phyloP scores from a whole-genome alignment of 164 flowering plant genomes.

The Echeveria elegans region DNA sequence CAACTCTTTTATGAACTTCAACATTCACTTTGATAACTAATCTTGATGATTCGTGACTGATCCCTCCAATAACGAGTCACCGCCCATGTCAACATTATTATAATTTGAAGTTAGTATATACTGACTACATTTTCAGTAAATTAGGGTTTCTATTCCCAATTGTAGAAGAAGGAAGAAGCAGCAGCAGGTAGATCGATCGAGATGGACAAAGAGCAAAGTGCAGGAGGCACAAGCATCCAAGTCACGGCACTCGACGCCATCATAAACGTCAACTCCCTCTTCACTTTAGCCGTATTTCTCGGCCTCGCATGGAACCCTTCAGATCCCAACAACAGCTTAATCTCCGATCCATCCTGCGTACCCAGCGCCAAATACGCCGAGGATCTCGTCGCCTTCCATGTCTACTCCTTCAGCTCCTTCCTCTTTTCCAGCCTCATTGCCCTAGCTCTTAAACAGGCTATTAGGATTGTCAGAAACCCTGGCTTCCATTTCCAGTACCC shows the following conservation, averaged over 20 bases:
- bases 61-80: too few species aligned
- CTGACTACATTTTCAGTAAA: too few species aligned
- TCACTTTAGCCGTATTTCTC: slow-evolving; percentile 81
- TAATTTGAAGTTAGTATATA: too few species aligned
- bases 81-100: too few species aligned
- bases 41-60: too few species aligned
- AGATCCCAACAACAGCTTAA: slow-evolving; percentile 37
- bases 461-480: slow-evolving; percentile 23
- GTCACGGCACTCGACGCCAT: slow-evolving; percentile 72
- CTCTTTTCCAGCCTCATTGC: slow-evolving; percentile 90
- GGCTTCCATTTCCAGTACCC: slow-evolving; percentile 5
- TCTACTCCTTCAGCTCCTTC: slow-evolving; percentile 80
- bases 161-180: too few species aligned
- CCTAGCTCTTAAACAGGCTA: slow-evolving; percentile 58
- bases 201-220: neutral
- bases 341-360: slow-evolving; percentile 28
- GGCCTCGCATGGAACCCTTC: slow-evolving; percentile 75
- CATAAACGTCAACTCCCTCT: slow-evolving; percentile 77
- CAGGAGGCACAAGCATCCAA: slow-evolving; percentile 49
- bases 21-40: too few species aligned
- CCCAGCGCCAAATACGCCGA: slow-evolving; percentile 26
- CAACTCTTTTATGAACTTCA: too few species aligned
- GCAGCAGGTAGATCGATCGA: too few species aligned
- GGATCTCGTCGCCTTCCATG: slow-evolving; percentile 63
- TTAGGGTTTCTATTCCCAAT: too few species aligned